Evolutionary conservation across 1,139 yeast species (phyloP), one percentile per base, ranked within the genome.

Genomic region (Kodamaea sp.): DNA sequence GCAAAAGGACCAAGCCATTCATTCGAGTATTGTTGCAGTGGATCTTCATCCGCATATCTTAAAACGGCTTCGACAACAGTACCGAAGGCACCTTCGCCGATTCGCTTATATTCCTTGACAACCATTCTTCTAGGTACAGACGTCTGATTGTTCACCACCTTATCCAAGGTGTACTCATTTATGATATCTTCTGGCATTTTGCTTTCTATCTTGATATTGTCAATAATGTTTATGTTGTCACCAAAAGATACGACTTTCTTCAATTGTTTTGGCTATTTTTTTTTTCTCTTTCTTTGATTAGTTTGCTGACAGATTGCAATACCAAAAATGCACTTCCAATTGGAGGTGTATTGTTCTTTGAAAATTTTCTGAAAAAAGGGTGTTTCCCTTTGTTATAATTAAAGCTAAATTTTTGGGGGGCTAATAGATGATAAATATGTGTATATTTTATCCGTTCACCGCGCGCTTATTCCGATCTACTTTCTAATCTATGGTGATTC

Each of bases 11-110:
- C 94, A 31, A 79, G 63, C 85, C 86, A 80, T 24, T 65, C 63
- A 20, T 34, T 30, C 23, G 22, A 12, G 24, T 29, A 15, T 22
- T 11, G 20, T 15, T 15, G 20, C 20, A 15, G 20, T 15, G 20
- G 46, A 27, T 45, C 44, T 35, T 58, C 60, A 34, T 52, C 58
- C 24, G 60, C 48, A 37, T 62, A 56, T 45, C 62, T 65, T 43
- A 79, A 65, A 44, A 78, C 76, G 1, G 94, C 90, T 55, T 84
- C 89, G 8, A 82, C 82, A 15, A 84, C 94, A 2, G 88, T 83
- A 33, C 94, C 94, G 56, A 84, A 84, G 3, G 94, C 92, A 29
- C 94, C 94, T 59, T 84, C 88, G 5, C 94, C 94, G 35, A 84
- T 83, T 51, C 79, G 78, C 47, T 81, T 80, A 57, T 81, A 79